These are phyloP conservation scores for Linnemannia hyalina DNA, from an alignment of 192 early-diverging fungal genomes.

Conservation along the genomic window DNA sequence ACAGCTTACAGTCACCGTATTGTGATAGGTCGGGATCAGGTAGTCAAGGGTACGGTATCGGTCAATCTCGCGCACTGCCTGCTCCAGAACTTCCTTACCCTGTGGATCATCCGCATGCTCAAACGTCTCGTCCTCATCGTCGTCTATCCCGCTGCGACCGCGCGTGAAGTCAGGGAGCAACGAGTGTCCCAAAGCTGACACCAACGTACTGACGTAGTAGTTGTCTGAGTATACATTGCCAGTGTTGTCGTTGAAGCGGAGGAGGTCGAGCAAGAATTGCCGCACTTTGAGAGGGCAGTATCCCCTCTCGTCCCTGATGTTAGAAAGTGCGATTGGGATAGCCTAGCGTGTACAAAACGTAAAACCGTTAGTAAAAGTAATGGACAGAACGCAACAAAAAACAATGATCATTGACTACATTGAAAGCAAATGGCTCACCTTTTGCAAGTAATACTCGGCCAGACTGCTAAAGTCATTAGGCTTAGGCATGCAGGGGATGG, in stretches of 20 bases:
- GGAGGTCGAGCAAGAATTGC: constrained; percentile 78
- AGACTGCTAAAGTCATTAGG: constrained; percentile 91
- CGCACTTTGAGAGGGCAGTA: constrained; percentile 73
- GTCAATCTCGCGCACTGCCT: constrained; percentile 79
- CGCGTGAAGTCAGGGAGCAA: constrained; percentile 62
- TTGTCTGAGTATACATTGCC: constrained; percentile 88
- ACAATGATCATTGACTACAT: background rate
- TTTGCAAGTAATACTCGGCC: constrained; percentile 93
- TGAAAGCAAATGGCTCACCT: constrained; percentile 43
- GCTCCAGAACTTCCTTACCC: constrained; percentile 64
- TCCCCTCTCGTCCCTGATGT: constrained; percentile 73
- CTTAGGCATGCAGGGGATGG: constrained; percentile 74
- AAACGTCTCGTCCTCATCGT: constrained; percentile 50
- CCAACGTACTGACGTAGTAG: constrained; percentile 81
- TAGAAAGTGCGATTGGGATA: constrained; percentile 78
- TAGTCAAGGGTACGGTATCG: constrained; percentile 83
- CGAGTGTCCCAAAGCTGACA: constrained; percentile 77
- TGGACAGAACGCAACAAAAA: background rate
- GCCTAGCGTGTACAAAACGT: constrained; percentile 56
- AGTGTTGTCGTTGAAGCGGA: constrained; percentile 94
- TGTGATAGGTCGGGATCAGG: constrained; percentile 89
- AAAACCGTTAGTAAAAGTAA: background rate
- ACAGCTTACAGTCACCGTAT: constrained; percentile 84
- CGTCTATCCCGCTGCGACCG: constrained; percentile 33
- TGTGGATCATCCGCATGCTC: constrained; percentile 57